Evolutionary conservation across 768 basidiomycete genomes (phyloP).

Genomic region (Hemileccinum impolitum): DNA sequence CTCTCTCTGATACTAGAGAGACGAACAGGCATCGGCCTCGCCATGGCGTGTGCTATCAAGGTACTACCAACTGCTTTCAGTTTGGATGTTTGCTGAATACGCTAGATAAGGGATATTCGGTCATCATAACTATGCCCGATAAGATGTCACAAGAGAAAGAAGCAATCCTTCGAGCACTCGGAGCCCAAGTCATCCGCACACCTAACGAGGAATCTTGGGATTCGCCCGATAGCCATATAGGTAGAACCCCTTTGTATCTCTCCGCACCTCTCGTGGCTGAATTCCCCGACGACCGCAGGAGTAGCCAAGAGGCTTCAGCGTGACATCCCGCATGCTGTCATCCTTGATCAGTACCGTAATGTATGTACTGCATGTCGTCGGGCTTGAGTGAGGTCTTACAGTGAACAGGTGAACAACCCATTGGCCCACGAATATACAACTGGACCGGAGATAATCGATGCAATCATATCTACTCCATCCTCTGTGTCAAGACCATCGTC

Average conservation of each 20-base stretch:
- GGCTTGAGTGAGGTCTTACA: not conserved
- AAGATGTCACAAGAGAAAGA: slow-evolving; percentile 99
- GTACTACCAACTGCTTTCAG: slow-evolving; percentile 38
- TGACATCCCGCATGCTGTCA: slow-evolving; percentile 80
- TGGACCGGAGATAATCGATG: slow-evolving; percentile 87
- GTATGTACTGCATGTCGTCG: slow-evolving; percentile 36
- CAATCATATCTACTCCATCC: slow-evolving; percentile 63
- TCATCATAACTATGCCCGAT: slow-evolving; percentile 86
- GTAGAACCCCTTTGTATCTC: slow-evolving; percentile 47
- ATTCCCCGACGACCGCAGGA: slow-evolving; percentile 84
- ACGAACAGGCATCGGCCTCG: slow-evolving; percentile 79
- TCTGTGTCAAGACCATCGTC: slow-evolving; percentile 57
- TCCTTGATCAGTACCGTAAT: slow-evolving; percentile 89
- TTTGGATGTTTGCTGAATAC: slow-evolving; percentile 61
- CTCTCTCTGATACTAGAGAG: not conserved
- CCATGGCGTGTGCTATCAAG: slow-evolving; percentile 92
- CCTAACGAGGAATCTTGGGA: slow-evolving; percentile 89
- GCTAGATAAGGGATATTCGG: slow-evolving; percentile 85
- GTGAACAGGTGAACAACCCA: slow-evolving; percentile 69
- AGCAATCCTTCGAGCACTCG: slow-evolving; percentile 83
- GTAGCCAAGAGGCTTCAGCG: slow-evolving; percentile 75
- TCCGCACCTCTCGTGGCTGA: slow-evolving; percentile 66
- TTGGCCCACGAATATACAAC: slow-evolving; percentile 89
- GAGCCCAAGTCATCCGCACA: slow-evolving; percentile 93
- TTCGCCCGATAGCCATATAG: slow-evolving; percentile 88